A percentile compares a stretch with the other conserved stretches of the same genome.
phyloP scores from a whole-genome alignment of 768 basidiomycete genomes.

The Saitozyma podzolica region DNA sequence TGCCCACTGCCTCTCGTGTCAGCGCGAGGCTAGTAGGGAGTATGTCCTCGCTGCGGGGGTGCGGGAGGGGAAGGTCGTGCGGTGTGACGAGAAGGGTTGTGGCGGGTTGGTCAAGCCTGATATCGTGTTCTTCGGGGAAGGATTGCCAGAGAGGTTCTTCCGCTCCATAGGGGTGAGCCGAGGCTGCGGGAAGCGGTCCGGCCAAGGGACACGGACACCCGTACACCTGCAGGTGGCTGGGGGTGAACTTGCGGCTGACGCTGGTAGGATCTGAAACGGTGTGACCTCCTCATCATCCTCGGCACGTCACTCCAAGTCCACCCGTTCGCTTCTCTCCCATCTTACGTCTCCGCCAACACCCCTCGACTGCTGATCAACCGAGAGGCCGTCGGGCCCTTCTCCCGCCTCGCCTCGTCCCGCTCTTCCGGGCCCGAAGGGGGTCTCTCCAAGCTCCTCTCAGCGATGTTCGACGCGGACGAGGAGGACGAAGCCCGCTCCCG shows the following conservation, averaged over 20 bases:
- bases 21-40: slow-evolving; percentile 61
- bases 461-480: slow-evolving; percentile 3
- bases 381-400: slow-evolving; percentile 66
- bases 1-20: slow-evolving; percentile 79
- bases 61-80: slow-evolving; percentile 64
- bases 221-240: background rate
- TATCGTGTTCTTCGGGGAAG: slow-evolving; percentile 83
- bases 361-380: slow-evolving; percentile 89
- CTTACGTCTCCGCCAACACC: slow-evolving; percentile 60
- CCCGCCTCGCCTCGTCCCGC: background rate
- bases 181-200: no score
- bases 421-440: background rate
- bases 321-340: slow-evolving; percentile 79
- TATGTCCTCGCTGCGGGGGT: slow-evolving; percentile 67
- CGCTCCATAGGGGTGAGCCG: slow-evolving; percentile 55
- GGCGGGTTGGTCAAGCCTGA: slow-evolving; percentile 84
- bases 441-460: background rate
- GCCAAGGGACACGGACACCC: no score
- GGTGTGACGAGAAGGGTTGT: slow-evolving; percentile 61
- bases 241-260: background rate
- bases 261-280: slow-evolving; percentile 57
- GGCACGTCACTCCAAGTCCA: slow-evolving; percentile 72
- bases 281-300: slow-evolving; percentile 85
- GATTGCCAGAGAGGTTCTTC: slow-evolving; percentile 70
- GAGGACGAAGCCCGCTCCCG: slow-evolving; percentile 4